These are phyloP conservation scores for Talaromyces sp. DNA, from an alignment of 2,329 filamentous ascomycete species.

Conservation along the genomic window DNA sequence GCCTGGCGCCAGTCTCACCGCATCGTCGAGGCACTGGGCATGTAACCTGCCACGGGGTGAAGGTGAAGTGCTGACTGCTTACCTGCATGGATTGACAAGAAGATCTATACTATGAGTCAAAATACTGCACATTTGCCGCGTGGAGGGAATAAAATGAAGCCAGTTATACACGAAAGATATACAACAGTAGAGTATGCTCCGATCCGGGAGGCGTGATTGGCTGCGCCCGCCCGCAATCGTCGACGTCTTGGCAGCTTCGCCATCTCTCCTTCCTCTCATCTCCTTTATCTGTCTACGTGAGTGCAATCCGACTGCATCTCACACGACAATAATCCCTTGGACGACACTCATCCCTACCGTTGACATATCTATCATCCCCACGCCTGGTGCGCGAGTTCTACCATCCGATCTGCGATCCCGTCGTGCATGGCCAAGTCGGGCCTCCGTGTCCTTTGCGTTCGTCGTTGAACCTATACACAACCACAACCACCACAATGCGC, in stretches of 20 bases:
- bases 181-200: neutral
- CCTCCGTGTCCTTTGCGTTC: neutral
- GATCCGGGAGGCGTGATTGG: neutral
- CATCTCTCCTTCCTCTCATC: neutral
- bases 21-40: neutral
- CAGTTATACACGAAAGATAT: neutral
- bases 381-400: neutral
- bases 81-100: neutral
- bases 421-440: neutral
- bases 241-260: neutral
- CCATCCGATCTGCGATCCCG: neutral
- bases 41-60: neutral
- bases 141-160: neutral
- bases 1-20: neutral
- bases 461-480: slow-evolving; percentile 1
- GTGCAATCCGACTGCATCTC: no score
- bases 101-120: neutral
- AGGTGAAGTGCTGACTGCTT: neutral
- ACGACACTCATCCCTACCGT: neutral
- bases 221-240: neutral
- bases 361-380: neutral
- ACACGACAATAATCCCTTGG: neutral
- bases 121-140: neutral
- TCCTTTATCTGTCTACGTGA: neutral
- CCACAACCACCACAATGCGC: slow-evolving; percentile 16